Conservation (phyloP, 129 eudicot genomes). For the Chrysanthemum makinoi region DNA sequence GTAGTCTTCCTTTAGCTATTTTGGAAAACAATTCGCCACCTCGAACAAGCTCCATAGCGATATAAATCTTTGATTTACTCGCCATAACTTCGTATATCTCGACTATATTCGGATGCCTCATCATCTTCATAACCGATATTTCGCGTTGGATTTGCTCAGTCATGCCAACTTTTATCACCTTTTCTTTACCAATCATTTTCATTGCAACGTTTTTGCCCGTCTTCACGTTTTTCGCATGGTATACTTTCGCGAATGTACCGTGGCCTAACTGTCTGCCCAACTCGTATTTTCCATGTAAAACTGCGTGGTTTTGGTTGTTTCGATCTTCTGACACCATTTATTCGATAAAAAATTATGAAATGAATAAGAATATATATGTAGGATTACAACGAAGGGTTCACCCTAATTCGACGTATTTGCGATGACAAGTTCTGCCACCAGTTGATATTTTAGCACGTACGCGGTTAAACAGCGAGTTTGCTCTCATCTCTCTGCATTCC, state of each 20-base stretch:
- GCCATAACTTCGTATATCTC: conserved; percentile 85
- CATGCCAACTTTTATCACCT: conserved; percentile 75
- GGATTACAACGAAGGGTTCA: conserved; percentile 25
- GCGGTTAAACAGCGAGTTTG: conserved; percentile 40
- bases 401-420: conserved; percentile 91
- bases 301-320: conserved; percentile 27
- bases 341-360: not conserved
- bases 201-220: conserved; percentile 71
- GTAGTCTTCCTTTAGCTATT: conserved; percentile 51
- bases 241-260: conserved; percentile 84
- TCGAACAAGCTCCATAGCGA: conserved; percentile 82
- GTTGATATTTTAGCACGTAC: conserved; percentile 38
- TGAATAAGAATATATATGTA: not conserved
- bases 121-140: conserved; percentile 82
- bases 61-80: conserved; percentile 72
- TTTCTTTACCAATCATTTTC: conserved; percentile 77
- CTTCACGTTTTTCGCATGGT: conserved; percentile 54
- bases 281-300: conserved; percentile 71
- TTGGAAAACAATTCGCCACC: conserved; percentile 87
- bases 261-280: conserved; percentile 75
- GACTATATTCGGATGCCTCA: conserved; percentile 75
- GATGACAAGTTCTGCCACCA: conserved; percentile 94
- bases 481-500: conserved; percentile 93
- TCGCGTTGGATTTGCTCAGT: conserved; percentile 82
- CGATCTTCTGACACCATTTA: conserved; percentile 54